These are phyloP conservation scores for Parachlorella kessleri DNA, from an alignment of 139 green algal species.

Conservation along the genomic window DNA sequence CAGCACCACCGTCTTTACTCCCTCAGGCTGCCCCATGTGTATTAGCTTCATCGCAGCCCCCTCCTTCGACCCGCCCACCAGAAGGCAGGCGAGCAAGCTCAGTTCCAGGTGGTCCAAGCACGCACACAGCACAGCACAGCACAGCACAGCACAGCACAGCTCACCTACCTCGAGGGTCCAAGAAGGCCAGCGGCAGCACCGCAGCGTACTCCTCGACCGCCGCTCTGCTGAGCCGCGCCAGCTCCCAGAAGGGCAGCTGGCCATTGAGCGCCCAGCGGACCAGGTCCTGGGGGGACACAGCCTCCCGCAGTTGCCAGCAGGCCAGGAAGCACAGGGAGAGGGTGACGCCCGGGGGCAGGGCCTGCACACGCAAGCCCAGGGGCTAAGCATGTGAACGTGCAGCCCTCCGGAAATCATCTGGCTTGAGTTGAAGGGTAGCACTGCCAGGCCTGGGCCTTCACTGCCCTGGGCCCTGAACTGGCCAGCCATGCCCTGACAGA, in stretches of 20 bases:
- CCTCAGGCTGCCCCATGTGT: too few relatives aligned
- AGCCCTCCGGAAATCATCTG: too few relatives aligned
- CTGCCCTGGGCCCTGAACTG: too few relatives aligned
- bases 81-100: background rate
- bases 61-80: too few relatives aligned
- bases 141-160: background rate
- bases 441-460: too few relatives aligned
- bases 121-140: background rate
- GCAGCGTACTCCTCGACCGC: background rate
- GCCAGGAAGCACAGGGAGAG: constrained; percentile 36
- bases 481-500: too few relatives aligned
- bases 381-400: too few relatives aligned
- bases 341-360: constrained; percentile 3
- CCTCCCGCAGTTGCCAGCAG: constrained; percentile 28
- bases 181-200: background rate
- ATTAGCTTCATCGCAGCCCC: too few relatives aligned
- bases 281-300: constrained; percentile 30
- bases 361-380: too few relatives aligned
- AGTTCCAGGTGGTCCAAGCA: background rate
- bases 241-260: constrained; percentile 31
- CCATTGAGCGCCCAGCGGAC: constrained; percentile 19
- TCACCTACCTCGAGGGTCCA: constrained; percentile 3
- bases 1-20: too few relatives aligned
- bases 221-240: background rate
- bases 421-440: too few relatives aligned